These are phyloP conservation scores for Lindgomyces ingoldianus DNA, from an alignment of 495 filamentous ascomycete genomes.

Conservation along the genomic window DNA sequence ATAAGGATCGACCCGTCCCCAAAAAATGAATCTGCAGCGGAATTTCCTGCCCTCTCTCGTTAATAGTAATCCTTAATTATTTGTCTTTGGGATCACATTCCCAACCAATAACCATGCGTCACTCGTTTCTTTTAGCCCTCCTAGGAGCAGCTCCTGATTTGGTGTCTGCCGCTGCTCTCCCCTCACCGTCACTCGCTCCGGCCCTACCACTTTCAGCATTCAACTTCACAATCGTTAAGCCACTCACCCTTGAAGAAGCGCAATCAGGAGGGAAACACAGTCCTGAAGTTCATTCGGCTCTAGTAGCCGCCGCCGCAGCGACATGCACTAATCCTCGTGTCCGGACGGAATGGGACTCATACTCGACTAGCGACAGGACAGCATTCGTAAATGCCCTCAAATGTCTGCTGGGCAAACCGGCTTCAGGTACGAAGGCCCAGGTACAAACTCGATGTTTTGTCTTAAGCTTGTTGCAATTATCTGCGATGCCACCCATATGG, in stretches of 20 bases:
- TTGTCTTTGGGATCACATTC: background rate
- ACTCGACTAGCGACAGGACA: background rate
- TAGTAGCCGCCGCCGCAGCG: constrained; percentile 11
- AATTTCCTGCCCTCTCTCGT: background rate
- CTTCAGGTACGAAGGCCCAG: too few species aligned
- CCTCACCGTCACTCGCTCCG: constrained; percentile 8
- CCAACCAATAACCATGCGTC: constrained; percentile 11
- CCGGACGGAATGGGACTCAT: constrained; percentile 20
- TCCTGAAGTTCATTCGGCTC: background rate
- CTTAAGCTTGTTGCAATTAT: too few species aligned
- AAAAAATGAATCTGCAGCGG: background rate
- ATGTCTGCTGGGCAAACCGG: constrained; percentile 10
- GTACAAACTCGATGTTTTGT: too few species aligned
- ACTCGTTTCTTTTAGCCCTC: constrained; percentile 7
- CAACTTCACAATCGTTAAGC: constrained; percentile 3
- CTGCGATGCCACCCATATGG: too few species aligned
- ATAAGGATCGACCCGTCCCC: background rate
- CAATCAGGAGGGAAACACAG: background rate
- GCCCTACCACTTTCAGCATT: constrained; percentile 15
- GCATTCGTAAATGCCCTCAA: constrained; percentile 16
- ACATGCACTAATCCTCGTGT: constrained; percentile 27
- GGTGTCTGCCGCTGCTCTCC: constrained; percentile 10
- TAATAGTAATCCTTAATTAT: background rate
- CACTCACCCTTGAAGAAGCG: constrained; percentile 13
- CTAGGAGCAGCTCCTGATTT: background rate